Percentiles rank a stretch among this genome's conserved stretches.
These are phyloP conservation scores for Tricholoma matsutake DNA, from an alignment of 768 basidiomycete genomes.

Conservation along the genomic window DNA sequence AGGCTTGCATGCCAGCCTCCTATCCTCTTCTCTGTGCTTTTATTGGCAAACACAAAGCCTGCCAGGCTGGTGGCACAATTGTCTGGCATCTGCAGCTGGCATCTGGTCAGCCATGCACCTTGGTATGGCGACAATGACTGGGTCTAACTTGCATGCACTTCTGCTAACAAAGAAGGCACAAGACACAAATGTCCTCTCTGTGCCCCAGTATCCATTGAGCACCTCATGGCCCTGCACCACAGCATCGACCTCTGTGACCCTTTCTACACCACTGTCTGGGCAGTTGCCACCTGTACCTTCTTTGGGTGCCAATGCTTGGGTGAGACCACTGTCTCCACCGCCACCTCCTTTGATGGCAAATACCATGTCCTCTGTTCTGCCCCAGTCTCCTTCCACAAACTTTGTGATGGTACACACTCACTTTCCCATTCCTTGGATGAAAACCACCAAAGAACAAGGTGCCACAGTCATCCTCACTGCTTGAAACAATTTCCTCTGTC, in stretches of 20 bases:
- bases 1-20: constrained; percentile 18
- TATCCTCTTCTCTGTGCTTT: constrained; percentile 23
- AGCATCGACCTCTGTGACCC: constrained; percentile 13
- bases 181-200: constrained; percentile 11
- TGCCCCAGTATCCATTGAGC: constrained; percentile 11
- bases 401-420: neutral
- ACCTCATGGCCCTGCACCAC: neutral
- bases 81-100: constrained; percentile 9
- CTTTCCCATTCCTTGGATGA: constrained; percentile 13
- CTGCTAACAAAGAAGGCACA: constrained; percentile 14
- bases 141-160: constrained; percentile 9
- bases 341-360: neutral
- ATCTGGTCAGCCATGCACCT: neutral
- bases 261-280: constrained; percentile 21
- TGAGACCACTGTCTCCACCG: constrained; percentile 9
- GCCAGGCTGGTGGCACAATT: constrained; percentile 7
- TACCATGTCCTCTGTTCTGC: neutral
- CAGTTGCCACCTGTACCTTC: constrained; percentile 21
- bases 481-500: too few species aligned
- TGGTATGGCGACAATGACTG: constrained; percentile 24
- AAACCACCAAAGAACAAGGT: too few species aligned
- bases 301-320: constrained; percentile 18
- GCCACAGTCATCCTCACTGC: too few species aligned
- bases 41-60: constrained; percentile 11
- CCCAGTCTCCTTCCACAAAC: neutral